These are phyloP conservation scores for Boletus rubroflammeus DNA, from an alignment of 768 basidiomycete genomes.

Conservation along the genomic window DNA sequence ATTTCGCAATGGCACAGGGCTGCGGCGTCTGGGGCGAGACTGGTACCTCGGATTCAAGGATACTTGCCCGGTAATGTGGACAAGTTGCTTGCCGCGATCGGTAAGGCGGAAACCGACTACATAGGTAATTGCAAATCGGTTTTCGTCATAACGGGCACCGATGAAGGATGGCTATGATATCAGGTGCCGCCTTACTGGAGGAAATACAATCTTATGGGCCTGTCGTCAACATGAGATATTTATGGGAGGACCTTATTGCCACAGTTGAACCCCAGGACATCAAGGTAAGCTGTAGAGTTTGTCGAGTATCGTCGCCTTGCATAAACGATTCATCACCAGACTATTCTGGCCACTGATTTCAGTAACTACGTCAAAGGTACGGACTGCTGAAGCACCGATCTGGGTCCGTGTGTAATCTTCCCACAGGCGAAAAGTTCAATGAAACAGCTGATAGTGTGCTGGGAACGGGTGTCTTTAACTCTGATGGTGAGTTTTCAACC, in stretches of 20 bases:
- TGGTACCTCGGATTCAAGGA: constrained; percentile 32
- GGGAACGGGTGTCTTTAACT: constrained; percentile 56
- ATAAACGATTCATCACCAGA: constrained; percentile 19
- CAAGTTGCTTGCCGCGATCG: constrained; percentile 21
- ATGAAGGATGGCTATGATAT: not conserved
- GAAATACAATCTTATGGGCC: constrained; percentile 25
- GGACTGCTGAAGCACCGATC: not conserved
- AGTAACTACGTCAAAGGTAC: constrained; percentile 42
- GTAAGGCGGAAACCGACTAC: constrained; percentile 30
- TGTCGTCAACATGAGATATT: constrained; percentile 40
- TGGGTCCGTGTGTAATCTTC: not conserved
- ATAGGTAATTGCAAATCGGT: constrained; percentile 25
- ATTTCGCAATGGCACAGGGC: constrained; percentile 18
- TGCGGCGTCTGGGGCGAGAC: constrained; percentile 23
- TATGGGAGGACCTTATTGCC: constrained; percentile 49
- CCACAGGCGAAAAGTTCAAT: constrained; percentile 33
- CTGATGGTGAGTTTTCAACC: constrained; percentile 37
- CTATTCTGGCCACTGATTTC: constrained; percentile 43
- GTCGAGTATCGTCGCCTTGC: not conserved
- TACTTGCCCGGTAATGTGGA: constrained; percentile 35
- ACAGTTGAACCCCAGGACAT: constrained; percentile 50
- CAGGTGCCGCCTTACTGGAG: constrained; percentile 27
- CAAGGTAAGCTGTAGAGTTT: constrained; percentile 25
- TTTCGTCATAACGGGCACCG: not conserved
- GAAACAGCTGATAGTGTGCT: constrained; percentile 33